Base-by-base conservation (phyloP, 177 flowering plant species). In the Tripterygium wilfordii region DNA sequence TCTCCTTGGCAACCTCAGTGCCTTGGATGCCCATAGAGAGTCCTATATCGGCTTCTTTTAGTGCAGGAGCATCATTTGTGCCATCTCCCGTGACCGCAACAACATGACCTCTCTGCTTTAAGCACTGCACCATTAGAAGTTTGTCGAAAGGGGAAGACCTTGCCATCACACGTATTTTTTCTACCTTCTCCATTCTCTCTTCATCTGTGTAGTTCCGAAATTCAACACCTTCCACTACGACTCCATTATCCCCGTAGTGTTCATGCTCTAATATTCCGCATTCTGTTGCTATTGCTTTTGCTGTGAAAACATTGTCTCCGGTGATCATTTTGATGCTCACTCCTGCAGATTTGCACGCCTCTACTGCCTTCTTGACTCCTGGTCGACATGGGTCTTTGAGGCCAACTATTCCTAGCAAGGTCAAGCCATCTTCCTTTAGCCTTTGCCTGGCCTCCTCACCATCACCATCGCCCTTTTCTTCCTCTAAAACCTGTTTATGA, bases 11-110 rank as follows among this genome's bases (percentile, higher is more conserved):
- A 19, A 82, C 88, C 53, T 81, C 88, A 0, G 88, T 87, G 54
- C 91, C 86, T 51, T 79, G 80, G 24, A 75, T 77, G 10, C 89
- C 89, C 85, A 77, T 82, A 8, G 85, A 72, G n/a, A 79, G 81
- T 21, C 85, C 89, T 21, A 82, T 62, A 28, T 82, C 80, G 4
- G 82, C 83, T 64, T 74, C 88, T 57, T 76, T 82, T 4, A 78
- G 36, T 10, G 82, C 83, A 18, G 80, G 82, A 15, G 84, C 88
- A 51, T 78, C 84, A 45, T 85, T 85, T 32, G 82, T 82, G 36
- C 88, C 88, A 45, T 82, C 83, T 20, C 84, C 83, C 0, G 78
- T 78, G 45, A 76, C 80, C 9, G 82, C 83, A 30, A 78, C 82
- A 18, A 74, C 82, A 28, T 74, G 73, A 16, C 80, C 80, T 31